Conservation (phyloP, 805 yeast species). For the Kregervanrija pseudodelftensis region DNA sequence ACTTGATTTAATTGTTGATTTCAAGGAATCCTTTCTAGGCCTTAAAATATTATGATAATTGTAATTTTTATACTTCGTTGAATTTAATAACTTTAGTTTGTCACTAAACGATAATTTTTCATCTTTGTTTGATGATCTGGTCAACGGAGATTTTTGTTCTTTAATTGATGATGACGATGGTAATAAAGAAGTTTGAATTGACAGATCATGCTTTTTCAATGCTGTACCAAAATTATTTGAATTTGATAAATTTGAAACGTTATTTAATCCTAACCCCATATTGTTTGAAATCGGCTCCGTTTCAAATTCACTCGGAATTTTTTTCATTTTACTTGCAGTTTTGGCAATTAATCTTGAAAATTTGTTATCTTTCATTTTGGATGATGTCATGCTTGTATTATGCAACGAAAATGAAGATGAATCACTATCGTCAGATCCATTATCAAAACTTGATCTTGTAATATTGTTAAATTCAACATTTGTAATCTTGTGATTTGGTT, state of each 20-base stretch:
- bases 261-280: too few species aligned
- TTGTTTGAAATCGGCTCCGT: slow-evolving; percentile 1
- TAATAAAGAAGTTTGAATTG: slow-evolving; percentile 21
- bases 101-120: slow-evolving; percentile 17
- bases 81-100: slow-evolving; percentile 6
- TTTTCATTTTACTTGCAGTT: slow-evolving; percentile 18
- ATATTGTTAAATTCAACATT: slow-evolving; percentile 31
- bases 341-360: slow-evolving; percentile 16
- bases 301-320: background rate
- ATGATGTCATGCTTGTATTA: too few species aligned
- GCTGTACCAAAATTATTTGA: too few species aligned
- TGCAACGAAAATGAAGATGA: too few species aligned
- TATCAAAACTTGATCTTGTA: slow-evolving; percentile 12
- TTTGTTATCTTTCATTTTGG: slow-evolving; percentile 11
- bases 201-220: slow-evolving; percentile 7
- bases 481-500: slow-evolving; percentile 4
- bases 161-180: slow-evolving; percentile 10
- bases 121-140: slow-evolving; percentile 25
- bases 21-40: slow-evolving; percentile 24
- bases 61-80: slow-evolving; percentile 24
- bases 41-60: slow-evolving; percentile 22
- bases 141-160: slow-evolving; percentile 25
- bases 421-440: too few species aligned
- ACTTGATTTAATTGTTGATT: slow-evolving; percentile 33
- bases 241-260: too few species aligned